Evolutionary conservation across 2,329 filamentous ascomycete genomes (phyloP), one percentile per base, ranked within the genome.

Genomic region (Fusarium domesticum): DNA sequence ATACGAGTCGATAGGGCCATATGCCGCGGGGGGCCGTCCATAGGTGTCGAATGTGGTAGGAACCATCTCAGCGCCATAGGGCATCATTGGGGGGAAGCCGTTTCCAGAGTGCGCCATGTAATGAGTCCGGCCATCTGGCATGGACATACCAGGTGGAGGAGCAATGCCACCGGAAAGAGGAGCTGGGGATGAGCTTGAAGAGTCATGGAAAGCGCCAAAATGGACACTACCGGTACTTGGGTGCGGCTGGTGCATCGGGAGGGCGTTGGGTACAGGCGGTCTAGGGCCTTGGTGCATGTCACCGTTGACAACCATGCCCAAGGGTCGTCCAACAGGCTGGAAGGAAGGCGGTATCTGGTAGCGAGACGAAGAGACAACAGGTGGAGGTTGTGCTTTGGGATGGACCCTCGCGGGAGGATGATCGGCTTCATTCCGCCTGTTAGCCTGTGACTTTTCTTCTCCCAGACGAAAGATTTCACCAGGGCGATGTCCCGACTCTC

Each of bases 111-210:
- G 62, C 17, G 50, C 58, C 57, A 65, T 66, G 49, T 63, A 66
- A 41, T 64, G 60, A 31, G 63, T 59, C 35, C 61, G 63, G 19
- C 64, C 64, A 41, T 67, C 62, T 6, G 60, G 60, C 6, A 58
- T 56, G 8, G 67, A 53, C 53, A 73, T 68, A 6, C 70, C 69
- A n/a, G 76, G 74, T 32, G 76, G 76, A 37, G 73, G 72, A 35
- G 72, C 71, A 40, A 75, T 72, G 42, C 68, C 70, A 25, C 68
- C 70, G 12, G 72, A 72, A 35, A 64, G 69, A 40, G 76, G 77
- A 16, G 69, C 76, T 2, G 81, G 81, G 5, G 81, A 84, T 1
- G 80, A 77, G 41, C 71, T 75, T 55, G 77, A 75, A 11, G 81
- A 83, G 15, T 72, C 74, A 23, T 73, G 66, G 48, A 78, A 76